Evolutionary conservation across 73 alveolate genomes (phyloP).

Genomic region (Urostyla sp.): DNA sequence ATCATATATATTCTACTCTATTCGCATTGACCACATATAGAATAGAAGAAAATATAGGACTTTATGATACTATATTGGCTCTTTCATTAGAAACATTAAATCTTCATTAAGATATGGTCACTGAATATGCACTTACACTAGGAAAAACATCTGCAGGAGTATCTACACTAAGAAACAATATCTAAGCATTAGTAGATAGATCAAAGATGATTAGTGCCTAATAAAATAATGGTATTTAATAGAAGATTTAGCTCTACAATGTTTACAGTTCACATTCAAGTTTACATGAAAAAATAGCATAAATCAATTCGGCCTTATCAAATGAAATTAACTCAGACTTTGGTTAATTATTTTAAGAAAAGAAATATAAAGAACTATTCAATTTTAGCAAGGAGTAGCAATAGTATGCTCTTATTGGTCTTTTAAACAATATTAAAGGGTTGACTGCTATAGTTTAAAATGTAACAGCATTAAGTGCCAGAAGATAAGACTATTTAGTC

Average conservation of each 20-base stretch:
- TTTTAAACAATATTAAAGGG: too few species aligned
- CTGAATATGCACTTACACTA: conserved; percentile 41
- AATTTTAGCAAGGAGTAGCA: conserved; percentile 20
- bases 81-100: conserved; percentile 32
- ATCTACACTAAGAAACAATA: conserved; percentile 27
- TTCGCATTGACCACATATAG: conserved; percentile 30
- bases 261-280: conserved; percentile 33
- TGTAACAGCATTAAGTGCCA: too few species aligned
- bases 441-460: too few species aligned
- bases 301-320: not conserved
- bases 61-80: conserved; percentile 29
- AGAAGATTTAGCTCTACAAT: conserved; percentile 5
- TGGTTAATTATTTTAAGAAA: conserved; percentile 44
- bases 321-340: conserved; percentile 48
- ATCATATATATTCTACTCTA: conserved; percentile 31
- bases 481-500: too few species aligned
- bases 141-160: conserved; percentile 41
- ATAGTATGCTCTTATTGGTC: too few species aligned
- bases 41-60: not conserved
- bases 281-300: conserved; percentile 19
- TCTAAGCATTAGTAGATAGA: conserved; percentile 46
- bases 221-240: not conserved
- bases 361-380: conserved; percentile 54
- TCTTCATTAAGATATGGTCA: conserved; percentile 23
- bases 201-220: conserved; percentile 38